A percentile compares a stretch with the other conserved stretches of the same genome.
Evolutionary conservation across 2,329 filamentous ascomycete species (phyloP).

Genomic region (Neoascochyta sp.): DNA sequence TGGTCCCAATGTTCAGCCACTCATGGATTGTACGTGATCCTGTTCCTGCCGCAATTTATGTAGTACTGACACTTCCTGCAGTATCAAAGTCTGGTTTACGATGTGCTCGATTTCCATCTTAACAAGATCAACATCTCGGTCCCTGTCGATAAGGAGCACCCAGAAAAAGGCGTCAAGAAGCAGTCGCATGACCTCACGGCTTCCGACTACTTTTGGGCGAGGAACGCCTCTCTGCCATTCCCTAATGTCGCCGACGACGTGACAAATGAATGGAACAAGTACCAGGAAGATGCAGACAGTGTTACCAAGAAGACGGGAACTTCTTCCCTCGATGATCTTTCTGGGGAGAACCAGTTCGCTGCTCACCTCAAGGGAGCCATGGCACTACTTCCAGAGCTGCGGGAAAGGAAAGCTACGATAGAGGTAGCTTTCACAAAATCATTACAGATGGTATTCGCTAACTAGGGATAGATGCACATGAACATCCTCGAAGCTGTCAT

Average conservation of each 20-base stretch:
- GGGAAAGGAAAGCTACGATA: conserved; percentile 76
- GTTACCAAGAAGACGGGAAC: conserved; percentile 95
- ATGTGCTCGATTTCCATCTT: conserved; percentile 74
- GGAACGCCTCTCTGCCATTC: conserved; percentile 86
- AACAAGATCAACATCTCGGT: conserved; percentile 93
- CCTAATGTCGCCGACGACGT: conserved; percentile 96
- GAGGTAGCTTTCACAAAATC: conserved; percentile 34
- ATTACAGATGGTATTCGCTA: conserved; percentile 53
- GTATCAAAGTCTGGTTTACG: conserved; percentile 79
- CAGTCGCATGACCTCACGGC: conserved; percentile 86
- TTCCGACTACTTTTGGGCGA: conserved; percentile 94
- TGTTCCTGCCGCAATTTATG: not conserved
- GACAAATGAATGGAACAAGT: conserved; percentile 85
- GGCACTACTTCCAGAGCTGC: conserved; percentile 82
- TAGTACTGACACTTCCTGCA: conserved; percentile 3
- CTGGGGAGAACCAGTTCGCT: conserved; percentile 83
- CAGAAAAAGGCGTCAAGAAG: conserved; percentile 71
- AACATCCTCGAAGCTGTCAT: conserved; percentile 81
- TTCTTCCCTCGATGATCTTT: conserved; percentile 85
- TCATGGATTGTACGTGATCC: conserved; percentile 62
- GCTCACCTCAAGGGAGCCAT: conserved; percentile 96
- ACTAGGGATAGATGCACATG: conserved; percentile 77
- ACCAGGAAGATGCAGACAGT: conserved; percentile 91
- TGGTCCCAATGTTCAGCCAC: conserved; percentile 98
- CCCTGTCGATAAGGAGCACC: conserved; percentile 71